Evolutionary conservation across 495 filamentous ascomycete genomes (phyloP), one percentile per base, ranked within the genome.

Genomic region (Peziza echinospora): DNA sequence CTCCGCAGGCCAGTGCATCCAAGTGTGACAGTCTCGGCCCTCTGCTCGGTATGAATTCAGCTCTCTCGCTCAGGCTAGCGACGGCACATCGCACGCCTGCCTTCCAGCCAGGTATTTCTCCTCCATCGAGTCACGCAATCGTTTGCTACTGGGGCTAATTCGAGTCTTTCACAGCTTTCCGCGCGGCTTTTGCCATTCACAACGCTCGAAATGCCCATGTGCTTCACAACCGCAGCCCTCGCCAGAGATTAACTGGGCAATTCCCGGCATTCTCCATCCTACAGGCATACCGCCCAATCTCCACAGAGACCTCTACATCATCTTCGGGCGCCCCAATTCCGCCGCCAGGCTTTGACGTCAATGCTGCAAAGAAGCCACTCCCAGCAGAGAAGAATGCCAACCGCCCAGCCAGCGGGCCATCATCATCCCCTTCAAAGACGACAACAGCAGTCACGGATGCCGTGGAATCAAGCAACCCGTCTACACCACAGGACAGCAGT

Each of bases 301-400:
- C 30, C 13, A 37, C 30, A 3, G 30, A 37, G 3, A 37, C 30
- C 13, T 37, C 30, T 2, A 37, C 30, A 13, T 17, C 30, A 37
- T 13, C 30, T 37, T 17, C 30, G 19, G 30, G 1, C 4, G 30
- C 30, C 0, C 30, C 30, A 37, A 37, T 37, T 7, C 89, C 89
- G 26, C 87, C 89, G 42, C 89, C 89, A 8, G 91, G 89, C 7
- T 99, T 94, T 70, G 85, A 93, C 59, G 66, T 83, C 13, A 77
- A 92, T 58, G 65, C 82, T 62, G 89, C 89, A 28, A 93, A 85
- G 71, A 91, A 83, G 54, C 84, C 89, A 2, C 66, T 89, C 26
- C 67, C 73, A 0, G 67, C 66, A 49, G 71, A 69, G 10, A 49
- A 60, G 21, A 50, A 64, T 21, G 47, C 64, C 49, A 50, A 59